Percentiles rank a stretch among this genome's conserved stretches.
Evolutionary conservation across 495 filamentous ascomycete genomes (phyloP).

Genomic region (Daldinia vernicosa): DNA sequence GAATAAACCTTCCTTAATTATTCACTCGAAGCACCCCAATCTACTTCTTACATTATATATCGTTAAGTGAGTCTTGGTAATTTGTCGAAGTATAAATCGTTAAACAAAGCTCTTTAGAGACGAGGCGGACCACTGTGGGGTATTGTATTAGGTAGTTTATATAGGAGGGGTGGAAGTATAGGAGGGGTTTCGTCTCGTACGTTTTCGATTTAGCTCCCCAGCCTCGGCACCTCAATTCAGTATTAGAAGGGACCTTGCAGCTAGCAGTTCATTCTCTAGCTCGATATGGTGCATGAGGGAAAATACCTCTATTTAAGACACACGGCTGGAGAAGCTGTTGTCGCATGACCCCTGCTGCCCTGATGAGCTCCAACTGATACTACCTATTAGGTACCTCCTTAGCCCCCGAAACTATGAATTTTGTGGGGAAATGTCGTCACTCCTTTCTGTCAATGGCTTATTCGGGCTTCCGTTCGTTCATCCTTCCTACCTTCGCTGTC

Average conservation of each 20-base stretch:
- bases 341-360: background rate
- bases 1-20: no score
- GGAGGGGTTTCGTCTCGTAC: background rate
- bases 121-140: background rate
- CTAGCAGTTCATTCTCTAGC: background rate
- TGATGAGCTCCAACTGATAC: background rate
- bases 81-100: no score
- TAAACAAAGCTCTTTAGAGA: no score
- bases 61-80: no score
- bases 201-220: conserved; percentile 14
- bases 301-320: background rate
- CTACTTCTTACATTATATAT: no score
- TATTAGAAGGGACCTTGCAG: background rate
- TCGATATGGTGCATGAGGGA: background rate
- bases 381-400: background rate
- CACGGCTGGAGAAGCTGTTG: background rate
- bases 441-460: conserved; percentile 14
- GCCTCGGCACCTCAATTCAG: conserved; percentile 1
- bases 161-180: background rate
- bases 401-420: conserved; percentile 1
- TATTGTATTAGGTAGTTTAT: background rate
- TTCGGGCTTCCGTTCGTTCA: conserved; percentile 11
- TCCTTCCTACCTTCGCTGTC: conserved; percentile 5
- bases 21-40: no score
- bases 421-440: conserved; percentile 40